Evolutionary conservation across 768 basidiomycete genomes (phyloP), one percentile per base, ranked within the genome.

Genomic region (Agaricus subrufescens): DNA sequence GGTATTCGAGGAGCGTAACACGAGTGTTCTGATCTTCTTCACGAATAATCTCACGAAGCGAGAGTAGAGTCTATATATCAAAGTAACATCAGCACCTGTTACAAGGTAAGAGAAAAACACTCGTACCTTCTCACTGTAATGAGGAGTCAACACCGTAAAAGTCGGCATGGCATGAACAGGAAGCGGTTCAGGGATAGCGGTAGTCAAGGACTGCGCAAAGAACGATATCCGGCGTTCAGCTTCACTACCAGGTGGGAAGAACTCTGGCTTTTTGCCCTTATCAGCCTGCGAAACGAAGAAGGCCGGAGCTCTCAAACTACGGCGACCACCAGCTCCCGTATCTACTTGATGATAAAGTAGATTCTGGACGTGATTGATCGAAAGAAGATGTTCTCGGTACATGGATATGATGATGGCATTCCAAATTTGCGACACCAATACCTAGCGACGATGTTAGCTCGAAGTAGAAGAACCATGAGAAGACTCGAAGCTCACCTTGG

Each of bases 81-180:
- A 31, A 44, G 47, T 25, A 19, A 29, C 26, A 44, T 40, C 43
- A 52, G 31, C 26, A 57, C 31, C 52, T 2, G 31, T 15, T 8
- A 46, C 37, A 56, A n/a, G 11, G n/a, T 47, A 45, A 45, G 26
- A 43, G 27, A 56, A 50, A 54, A 7, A 23, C 25, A 45, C 12
- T 60, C 78, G 9, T 44, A 88, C 88, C 84, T 99, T 99, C 72
- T 99, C 97, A 58, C 89, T 97, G 70, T 99, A 99, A 72, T 99
- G 97, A 12, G 97, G 97, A 0, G 94, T 97, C 53, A 99, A 76
- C 25, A 99, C 95, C 45, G 97, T 98, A 78, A 99, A 99, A 0
- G 96, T 98, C 2, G 97, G 97, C 97, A 99, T 98, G n/a, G 94
- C 91, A 69, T 98, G 95, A 43, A 99, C 93, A 12, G 95, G 94